A percentile compares a stretch with the other conserved stretches of the same genome.
phyloP scores from a whole-genome alignment of 306 rosid species.

The Quercus aquifolioides region DNA sequence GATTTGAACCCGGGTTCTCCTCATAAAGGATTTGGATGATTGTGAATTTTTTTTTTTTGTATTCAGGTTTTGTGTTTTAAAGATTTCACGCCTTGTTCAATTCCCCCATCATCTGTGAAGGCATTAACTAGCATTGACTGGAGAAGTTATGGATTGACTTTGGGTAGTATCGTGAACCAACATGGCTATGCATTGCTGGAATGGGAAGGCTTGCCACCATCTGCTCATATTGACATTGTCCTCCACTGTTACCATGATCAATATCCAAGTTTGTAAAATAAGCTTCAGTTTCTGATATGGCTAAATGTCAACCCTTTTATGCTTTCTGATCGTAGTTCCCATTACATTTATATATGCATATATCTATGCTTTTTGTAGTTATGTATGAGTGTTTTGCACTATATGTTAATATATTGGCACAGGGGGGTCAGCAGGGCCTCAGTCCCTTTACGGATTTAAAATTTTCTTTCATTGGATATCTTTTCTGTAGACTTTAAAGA shows the following conservation, averaged over 20 bases:
- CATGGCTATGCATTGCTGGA: slow-evolving; percentile 53
- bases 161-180: slow-evolving; percentile 45
- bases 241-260: slow-evolving; percentile 66
- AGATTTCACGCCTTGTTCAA: slow-evolving; percentile 57
- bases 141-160: slow-evolving; percentile 73
- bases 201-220: slow-evolving; percentile 63
- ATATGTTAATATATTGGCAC: neutral
- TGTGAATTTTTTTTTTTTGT: neutral
- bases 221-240: slow-evolving; percentile 62
- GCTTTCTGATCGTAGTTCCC: neutral
- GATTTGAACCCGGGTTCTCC: too few relatives aligned
- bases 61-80: slow-evolving; percentile 72
- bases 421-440: neutral
- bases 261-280: slow-evolving; percentile 38
- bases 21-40: slow-evolving; percentile 8
- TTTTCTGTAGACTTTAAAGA: neutral
- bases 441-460: neutral
- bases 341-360: neutral
- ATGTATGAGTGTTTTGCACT: neutral
- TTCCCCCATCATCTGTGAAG: slow-evolving; percentile 56
- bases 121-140: slow-evolving; percentile 66
- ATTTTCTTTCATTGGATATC: neutral
- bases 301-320: neutral
- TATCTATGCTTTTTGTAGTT: neutral
- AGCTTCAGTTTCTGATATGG: neutral